phyloP scores from a whole-genome alignment of 2,329 filamentous ascomycete genomes.

The Penicillium italicum region DNA sequence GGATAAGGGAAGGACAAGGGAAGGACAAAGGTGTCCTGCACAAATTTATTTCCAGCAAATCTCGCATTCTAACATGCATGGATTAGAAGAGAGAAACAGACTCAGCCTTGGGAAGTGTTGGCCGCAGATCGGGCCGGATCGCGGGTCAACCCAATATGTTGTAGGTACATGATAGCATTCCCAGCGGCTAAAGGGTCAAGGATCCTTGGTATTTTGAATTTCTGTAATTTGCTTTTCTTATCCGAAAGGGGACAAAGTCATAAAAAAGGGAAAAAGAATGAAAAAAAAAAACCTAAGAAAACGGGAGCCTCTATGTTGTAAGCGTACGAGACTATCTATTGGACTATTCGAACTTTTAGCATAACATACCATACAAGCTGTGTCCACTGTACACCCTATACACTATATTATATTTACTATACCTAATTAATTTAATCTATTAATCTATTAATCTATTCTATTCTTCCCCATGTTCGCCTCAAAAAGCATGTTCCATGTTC shows the following conservation, averaged over 20 bases:
- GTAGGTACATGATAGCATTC: constrained; percentile 13
- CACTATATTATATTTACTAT: neutral
- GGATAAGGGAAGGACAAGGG: neutral
- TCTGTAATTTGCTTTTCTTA: neutral
- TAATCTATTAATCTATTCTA: constrained; percentile 1
- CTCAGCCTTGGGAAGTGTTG: constrained; percentile 11
- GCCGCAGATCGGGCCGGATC: constrained; percentile 15
- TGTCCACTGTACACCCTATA: neutral
- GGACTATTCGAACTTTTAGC: neutral
- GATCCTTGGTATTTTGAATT: constrained; percentile 9
- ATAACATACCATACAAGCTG: neutral
- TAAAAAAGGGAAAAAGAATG: neutral
- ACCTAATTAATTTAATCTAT: neutral
- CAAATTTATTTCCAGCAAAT: neutral
- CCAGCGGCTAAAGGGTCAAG: constrained; percentile 17
- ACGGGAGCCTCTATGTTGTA: neutral
- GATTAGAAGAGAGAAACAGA: constrained; percentile 6
- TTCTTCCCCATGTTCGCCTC: constrained; percentile 24
- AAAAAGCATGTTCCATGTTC: constrained; percentile 21
- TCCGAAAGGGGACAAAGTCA: neutral
- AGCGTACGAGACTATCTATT: neutral
- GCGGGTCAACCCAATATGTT: constrained; percentile 1
- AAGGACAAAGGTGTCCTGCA: constrained; percentile 1
- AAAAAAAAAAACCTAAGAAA: neutral
- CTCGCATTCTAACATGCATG: constrained; percentile 12